Percentiles rank a stretch among this genome's conserved stretches.
These are phyloP conservation scores for Ceriops tagal DNA, from an alignment of 345 rosid genomes.

Conservation along the genomic window DNA sequence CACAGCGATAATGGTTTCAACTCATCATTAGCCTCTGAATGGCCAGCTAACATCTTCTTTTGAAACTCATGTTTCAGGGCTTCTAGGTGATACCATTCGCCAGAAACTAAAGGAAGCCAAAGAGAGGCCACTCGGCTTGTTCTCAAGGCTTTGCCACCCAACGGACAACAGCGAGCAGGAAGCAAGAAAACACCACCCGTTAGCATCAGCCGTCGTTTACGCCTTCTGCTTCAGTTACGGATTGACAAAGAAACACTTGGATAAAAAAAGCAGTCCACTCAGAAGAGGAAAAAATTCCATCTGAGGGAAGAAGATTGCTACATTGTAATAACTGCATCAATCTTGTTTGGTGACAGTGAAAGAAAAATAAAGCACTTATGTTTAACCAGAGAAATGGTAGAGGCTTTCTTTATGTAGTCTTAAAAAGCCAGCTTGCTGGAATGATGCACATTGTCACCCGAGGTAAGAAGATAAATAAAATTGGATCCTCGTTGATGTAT, in stretches of 20 bases:
- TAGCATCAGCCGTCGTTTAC: background rate
- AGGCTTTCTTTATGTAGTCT: background rate
- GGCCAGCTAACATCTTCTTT: constrained; percentile 79
- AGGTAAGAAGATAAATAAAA: too few relatives aligned
- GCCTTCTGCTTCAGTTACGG: background rate
- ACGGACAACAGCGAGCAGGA: constrained; percentile 92
- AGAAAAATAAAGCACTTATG: background rate
- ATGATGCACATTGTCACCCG: too few relatives aligned
- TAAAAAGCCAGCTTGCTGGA: background rate
- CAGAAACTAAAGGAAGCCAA: constrained; percentile 71
- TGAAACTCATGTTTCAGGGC: constrained; percentile 44
- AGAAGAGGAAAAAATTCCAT: background rate
- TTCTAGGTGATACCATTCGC: constrained; percentile 66
- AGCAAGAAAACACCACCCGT: constrained; percentile 85
- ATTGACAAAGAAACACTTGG: background rate
- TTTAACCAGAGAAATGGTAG: background rate
- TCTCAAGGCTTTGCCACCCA: constrained; percentile 75
- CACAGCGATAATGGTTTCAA: constrained; percentile 40
- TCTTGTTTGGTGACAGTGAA: background rate
- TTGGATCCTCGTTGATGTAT: too few relatives aligned
- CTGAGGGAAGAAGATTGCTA: background rate
- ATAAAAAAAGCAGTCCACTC: background rate
- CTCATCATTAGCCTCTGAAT: constrained; percentile 44
- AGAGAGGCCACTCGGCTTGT: constrained; percentile 89
- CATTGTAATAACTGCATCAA: background rate